Conservation (phyloP, 2,329 filamentous ascomycete species). For the Gyromitra esculenta region DNA sequence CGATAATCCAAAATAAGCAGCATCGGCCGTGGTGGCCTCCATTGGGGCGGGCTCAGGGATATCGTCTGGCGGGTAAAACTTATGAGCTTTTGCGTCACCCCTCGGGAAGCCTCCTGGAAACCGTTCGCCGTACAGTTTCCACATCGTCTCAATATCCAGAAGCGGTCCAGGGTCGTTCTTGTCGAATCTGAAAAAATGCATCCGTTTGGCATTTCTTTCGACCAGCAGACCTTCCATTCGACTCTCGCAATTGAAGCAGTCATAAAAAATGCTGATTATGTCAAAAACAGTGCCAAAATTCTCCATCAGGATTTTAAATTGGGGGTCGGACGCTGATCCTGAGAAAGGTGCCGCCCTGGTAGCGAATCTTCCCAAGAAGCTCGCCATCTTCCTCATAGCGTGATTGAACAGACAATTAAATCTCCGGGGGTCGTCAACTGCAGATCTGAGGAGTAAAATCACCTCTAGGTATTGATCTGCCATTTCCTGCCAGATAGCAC, state of each 20-base stretch:
- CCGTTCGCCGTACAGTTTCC: background rate
- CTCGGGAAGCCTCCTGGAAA: background rate
- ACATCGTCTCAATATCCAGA: background rate
- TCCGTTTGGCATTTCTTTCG: conserved; percentile 30
- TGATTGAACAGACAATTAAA: conserved; percentile 28
- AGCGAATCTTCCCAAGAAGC: conserved; percentile 35
- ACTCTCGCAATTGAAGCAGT: conserved; percentile 24
- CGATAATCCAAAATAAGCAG: background rate
- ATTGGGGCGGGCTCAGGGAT: background rate
- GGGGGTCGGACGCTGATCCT: background rate
- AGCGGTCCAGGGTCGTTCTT: conserved; percentile 22
- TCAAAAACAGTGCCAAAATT: conserved; percentile 39
- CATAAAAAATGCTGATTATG: conserved; percentile 38
- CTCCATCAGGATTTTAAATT: conserved; percentile 41
- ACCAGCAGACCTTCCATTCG: conserved; percentile 16
- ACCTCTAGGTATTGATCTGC: conserved; percentile 25
- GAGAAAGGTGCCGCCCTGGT: conserved; percentile 37
- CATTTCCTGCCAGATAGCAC: conserved; percentile 36
- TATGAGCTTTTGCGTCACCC: background rate
- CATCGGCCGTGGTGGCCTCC: background rate
- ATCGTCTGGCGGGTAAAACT: background rate
- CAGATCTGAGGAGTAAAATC: conserved; percentile 11
- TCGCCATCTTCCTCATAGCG: conserved; percentile 28
- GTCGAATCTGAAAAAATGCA: conserved; percentile 36
- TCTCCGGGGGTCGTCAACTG: background rate